These are phyloP conservation scores for Apium graveolens DNA, from an alignment of 129 eudicot species.

Conservation along the genomic window DNA sequence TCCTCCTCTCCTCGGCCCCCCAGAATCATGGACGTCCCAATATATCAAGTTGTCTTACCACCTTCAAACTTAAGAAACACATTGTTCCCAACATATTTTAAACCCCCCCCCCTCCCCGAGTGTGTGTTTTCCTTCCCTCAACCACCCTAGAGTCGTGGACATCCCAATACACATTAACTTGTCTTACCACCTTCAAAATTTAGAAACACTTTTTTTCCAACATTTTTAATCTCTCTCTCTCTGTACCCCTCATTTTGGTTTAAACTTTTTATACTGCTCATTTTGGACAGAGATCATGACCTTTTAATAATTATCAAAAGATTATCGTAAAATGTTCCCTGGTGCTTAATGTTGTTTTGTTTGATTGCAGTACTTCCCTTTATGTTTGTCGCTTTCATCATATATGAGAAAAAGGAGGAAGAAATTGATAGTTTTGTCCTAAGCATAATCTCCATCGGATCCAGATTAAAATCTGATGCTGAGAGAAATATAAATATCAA, in stretches of 20 bases:
- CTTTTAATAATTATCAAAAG: not conserved
- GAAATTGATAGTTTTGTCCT: constrained; percentile 38
- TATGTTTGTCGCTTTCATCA: constrained; percentile 35
- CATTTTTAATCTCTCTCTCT: not conserved
- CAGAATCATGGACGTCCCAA: too few relatives aligned
- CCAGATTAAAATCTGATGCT: constrained; percentile 23
- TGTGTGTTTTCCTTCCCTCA: too few relatives aligned
- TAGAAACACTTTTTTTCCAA: not conserved
- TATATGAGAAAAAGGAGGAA: constrained; percentile 68
- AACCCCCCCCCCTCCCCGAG: too few relatives aligned
- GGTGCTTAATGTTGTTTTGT: not conserved
- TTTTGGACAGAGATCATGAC: not conserved
- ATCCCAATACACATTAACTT: not conserved
- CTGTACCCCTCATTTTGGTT: too few relatives aligned
- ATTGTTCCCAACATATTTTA: too few relatives aligned
- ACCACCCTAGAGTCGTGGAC: not conserved
- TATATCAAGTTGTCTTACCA: too few relatives aligned
- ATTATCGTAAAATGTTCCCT: not conserved
- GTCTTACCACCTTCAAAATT: not conserved
- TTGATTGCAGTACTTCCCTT: constrained; percentile 46
- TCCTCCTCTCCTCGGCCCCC: not conserved
- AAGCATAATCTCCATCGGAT: constrained; percentile 22
- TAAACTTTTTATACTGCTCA: not conserved
- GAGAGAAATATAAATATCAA: constrained; percentile 11
- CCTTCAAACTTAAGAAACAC: too few relatives aligned